Evolutionary conservation across 129 eudicot species (phyloP), one percentile per base, ranked within the genome.

Genomic region (Helichrysum umbraculigerum): DNA sequence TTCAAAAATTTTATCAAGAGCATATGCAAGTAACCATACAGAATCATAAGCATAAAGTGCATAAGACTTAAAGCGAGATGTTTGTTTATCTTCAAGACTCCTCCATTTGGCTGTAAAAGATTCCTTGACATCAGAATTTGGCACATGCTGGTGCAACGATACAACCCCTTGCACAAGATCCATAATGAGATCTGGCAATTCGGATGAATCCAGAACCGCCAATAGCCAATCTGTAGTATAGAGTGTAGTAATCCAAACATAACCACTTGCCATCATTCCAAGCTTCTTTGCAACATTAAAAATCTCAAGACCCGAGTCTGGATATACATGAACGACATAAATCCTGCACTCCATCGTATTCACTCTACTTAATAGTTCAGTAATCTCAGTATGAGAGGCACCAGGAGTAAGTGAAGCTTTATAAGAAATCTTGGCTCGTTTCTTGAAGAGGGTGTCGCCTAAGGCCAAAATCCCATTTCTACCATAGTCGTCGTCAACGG

Each of bases 211-310:
- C 60, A 86, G 74, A n/a, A 82, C n/a, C 14, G 87, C 77, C 2
- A 85, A 42, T 20, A 88, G 87, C 94, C 94, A 88, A 74, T 82
- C 72, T 0, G 94, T 83, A 10, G n/a, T n/a, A n/a, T n/a, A n/a
- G n/a, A n/a, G n/a, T n/a, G n/a, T n/a, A n/a, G 91, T 68, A 33
- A 88, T 77, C 94, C 94, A 88, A 51, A 86, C 91, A 61, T 79
- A 88, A 17, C 94, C 91, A 39, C 41, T 76, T 12, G 66, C 75
- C 81, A 86, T 72, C 90, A 88, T 88, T n/a, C 79, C 81, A 34
- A 88, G 77, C 70, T 79, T 65, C 11, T 76, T 71, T 15, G 93
- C 93, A 29, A 77, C 28, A 3, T 50, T 28, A 20, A 88, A 69
- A 3, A 88, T 47, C 21, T 75, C 80, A 11, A 66, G 70, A 34